A percentile compares a stretch with the other conserved stretches of the same genome.
phyloP scores from a whole-genome alignment of 192 early-diverging fungal genomes.

The Rhizoclosmatium globosum region DNA sequence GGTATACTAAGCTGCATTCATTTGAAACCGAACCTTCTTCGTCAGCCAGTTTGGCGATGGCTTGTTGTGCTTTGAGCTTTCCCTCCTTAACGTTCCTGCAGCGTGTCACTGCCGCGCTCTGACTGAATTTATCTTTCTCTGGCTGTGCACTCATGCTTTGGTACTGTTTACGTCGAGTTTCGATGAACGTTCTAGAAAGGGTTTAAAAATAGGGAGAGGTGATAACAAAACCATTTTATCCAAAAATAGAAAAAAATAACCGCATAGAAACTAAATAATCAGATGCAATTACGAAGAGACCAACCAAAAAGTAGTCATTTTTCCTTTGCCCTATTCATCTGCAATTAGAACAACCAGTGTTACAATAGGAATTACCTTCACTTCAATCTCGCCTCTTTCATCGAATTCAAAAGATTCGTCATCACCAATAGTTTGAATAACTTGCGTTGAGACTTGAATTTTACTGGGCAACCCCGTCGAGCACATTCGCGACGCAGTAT shows the following conservation, averaged over 20 bases:
- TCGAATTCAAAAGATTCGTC: conserved; percentile 41
- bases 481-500: conserved; percentile 52
- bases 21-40: conserved; percentile 25
- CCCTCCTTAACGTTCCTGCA: conserved; percentile 29
- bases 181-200: no score
- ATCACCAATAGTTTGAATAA: conserved; percentile 26
- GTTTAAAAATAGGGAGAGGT: no score
- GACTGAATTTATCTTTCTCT: conserved; percentile 18
- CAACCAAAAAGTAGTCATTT: conserved; percentile 50
- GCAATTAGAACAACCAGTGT: not conserved
- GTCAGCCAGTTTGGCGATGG: conserved; percentile 38
- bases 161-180: no score
- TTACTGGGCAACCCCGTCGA: conserved; percentile 36
- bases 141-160: not conserved
- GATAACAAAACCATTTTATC: no score
- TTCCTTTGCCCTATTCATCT: conserved; percentile 39
- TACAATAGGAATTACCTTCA: conserved; percentile 20
- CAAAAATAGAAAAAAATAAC: no score
- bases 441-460: conserved; percentile 46
- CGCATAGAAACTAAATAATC: no score
- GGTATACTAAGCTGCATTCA: not conserved
- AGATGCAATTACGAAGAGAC: conserved; percentile 1
- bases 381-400: conserved; percentile 48
- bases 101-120: conserved; percentile 29
- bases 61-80: conserved; percentile 37